phyloP scores from a whole-genome alignment of 2,329 filamentous ascomycete genomes.

The Aureobasidium vineae region DNA sequence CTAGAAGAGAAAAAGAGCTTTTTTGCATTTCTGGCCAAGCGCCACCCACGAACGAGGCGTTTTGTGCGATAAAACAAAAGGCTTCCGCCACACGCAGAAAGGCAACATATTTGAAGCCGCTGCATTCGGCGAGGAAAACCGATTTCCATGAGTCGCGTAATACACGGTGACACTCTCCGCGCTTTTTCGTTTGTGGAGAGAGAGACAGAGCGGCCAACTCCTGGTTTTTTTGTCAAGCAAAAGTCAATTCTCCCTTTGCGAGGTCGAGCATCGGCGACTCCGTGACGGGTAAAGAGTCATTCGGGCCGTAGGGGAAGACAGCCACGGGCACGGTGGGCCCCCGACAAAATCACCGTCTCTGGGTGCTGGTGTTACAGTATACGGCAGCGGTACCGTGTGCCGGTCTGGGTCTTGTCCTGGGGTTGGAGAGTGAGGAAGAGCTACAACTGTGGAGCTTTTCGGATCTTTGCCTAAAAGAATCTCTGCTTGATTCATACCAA shows the following conservation, averaged over 20 bases:
- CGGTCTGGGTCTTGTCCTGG: too few species aligned
- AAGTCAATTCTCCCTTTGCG: conserved; percentile 4
- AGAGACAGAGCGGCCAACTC: not conserved
- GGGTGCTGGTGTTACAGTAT: not conserved
- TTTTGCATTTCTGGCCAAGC: not conserved
- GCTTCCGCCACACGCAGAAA: not conserved
- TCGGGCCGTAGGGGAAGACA: not conserved
- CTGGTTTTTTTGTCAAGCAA: not conserved
- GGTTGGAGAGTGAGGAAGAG: not conserved
- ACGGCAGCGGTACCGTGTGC: conserved; percentile 2
- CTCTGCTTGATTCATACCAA: not conserved
- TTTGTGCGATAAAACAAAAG: not conserved
- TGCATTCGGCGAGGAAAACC: not conserved
- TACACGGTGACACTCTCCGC: conserved; percentile 3
- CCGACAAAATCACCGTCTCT: not conserved
- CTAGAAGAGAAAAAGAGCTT: not conserved
- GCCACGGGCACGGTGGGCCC: not conserved
- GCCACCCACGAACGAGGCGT: conserved; percentile 16
- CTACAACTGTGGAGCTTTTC: too few species aligned
- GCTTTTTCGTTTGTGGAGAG: not conserved
- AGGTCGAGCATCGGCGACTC: conserved; percentile 8
- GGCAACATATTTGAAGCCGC: not conserved
- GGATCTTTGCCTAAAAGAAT: not conserved
- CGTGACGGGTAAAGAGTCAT: conserved; percentile 1
- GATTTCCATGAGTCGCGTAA: conserved; percentile 15